These are phyloP conservation scores for Cyberlindnera misumaiensis DNA, from an alignment of 805 yeast genomes.

Conservation along the genomic window DNA sequence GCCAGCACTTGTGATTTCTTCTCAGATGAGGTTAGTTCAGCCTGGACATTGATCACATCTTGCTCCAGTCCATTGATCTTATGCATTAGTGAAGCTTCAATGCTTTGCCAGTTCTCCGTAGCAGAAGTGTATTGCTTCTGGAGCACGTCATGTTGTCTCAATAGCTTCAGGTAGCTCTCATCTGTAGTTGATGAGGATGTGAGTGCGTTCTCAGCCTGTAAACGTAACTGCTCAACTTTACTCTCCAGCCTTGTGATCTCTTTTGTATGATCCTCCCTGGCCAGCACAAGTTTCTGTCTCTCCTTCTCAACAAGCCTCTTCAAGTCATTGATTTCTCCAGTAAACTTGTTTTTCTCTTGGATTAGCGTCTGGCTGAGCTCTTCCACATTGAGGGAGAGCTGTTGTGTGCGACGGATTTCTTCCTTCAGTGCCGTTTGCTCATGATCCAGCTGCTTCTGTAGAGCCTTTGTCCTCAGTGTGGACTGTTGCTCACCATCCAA, in stretches of 20 bases:
- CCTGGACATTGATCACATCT: constrained; percentile 35
- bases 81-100: constrained; percentile 58
- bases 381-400: constrained; percentile 22
- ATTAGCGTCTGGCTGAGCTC: constrained; percentile 18
- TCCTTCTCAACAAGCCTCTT: constrained; percentile 29
- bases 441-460: constrained; percentile 14
- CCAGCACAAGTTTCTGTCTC: constrained; percentile 24
- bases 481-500: constrained; percentile 22
- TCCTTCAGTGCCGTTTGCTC: constrained; percentile 18
- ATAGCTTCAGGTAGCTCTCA: constrained; percentile 35
- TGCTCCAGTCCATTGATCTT: constrained; percentile 39
- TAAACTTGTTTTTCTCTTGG: constrained; percentile 17
- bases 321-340: constrained; percentile 24
- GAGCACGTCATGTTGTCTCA: constrained; percentile 45
- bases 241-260: constrained; percentile 60
- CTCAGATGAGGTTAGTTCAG: constrained; percentile 19
- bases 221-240: constrained; percentile 61
- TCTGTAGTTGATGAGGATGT: constrained; percentile 25
- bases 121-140: constrained; percentile 71
- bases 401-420: constrained; percentile 14
- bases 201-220: constrained; percentile 45
- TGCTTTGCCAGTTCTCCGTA: constrained; percentile 74
- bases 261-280: constrained; percentile 19
- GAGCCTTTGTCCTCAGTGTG: constrained; percentile 17
- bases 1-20: constrained; percentile 24